Evolutionary conservation across 306 rosid species (phyloP).

Genomic region (Prunus davidiana): DNA sequence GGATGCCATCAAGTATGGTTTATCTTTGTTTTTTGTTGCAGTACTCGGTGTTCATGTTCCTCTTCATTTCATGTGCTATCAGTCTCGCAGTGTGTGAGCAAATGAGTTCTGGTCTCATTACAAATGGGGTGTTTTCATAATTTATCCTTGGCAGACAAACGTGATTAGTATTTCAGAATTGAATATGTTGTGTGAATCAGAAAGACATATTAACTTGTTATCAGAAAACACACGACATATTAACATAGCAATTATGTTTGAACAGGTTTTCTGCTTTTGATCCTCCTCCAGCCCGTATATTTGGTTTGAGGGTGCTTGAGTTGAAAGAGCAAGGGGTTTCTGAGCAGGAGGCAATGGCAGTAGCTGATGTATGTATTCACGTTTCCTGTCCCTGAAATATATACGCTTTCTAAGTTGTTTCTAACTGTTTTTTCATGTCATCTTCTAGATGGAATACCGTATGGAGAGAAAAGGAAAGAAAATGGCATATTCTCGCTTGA

Average conservation of each 20-base stretch:
- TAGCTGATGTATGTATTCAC: constrained; percentile 62
- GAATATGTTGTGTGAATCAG: background rate
- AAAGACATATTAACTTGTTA: background rate
- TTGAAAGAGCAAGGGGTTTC: constrained; percentile 68
- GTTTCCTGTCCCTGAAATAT: background rate
- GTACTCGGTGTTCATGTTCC: background rate
- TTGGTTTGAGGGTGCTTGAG: constrained; percentile 64
- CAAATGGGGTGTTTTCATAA: background rate
- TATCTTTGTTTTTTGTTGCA: constrained; percentile 10
- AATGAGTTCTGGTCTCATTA: background rate
- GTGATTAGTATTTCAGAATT: constrained; percentile 13
- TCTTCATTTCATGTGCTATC: background rate
- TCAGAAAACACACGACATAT: background rate
- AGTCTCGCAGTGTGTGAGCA: background rate
- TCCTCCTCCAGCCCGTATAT: constrained; percentile 80
- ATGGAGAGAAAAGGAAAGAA: constrained; percentile 66
- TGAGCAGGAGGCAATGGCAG: constrained; percentile 77
- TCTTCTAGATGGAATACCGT: constrained; percentile 73
- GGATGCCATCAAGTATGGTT: constrained; percentile 64
- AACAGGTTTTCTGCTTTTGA: constrained; percentile 64
- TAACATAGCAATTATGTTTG: constrained; percentile 26
- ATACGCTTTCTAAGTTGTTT: background rate
- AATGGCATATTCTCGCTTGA: constrained; percentile 67
- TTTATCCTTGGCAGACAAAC: background rate
- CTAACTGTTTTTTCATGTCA: constrained; percentile 14